Conservation (phyloP, 2,329 filamentous ascomycete species). For the Pleoardoris graminearum region DNA sequence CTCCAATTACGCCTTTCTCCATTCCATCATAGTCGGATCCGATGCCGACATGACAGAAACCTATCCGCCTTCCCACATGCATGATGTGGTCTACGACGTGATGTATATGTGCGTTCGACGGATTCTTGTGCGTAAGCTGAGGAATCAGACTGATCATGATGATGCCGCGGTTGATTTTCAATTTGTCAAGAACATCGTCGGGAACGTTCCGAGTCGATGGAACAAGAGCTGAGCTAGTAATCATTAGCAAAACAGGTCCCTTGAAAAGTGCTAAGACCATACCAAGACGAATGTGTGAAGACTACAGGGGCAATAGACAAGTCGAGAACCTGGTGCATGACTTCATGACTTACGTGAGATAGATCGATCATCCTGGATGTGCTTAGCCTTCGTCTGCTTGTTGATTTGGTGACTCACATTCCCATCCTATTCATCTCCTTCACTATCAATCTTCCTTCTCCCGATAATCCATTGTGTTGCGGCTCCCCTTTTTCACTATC, state of each 20-base stretch:
- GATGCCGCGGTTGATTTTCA: conserved; percentile 70
- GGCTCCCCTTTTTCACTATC: conserved; percentile 51
- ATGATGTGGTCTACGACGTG: conserved; percentile 79
- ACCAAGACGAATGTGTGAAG: conserved; percentile 55
- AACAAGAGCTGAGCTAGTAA: conserved; percentile 59
- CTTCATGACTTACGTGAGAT: conserved; percentile 75
- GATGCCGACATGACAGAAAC: conserved; percentile 82
- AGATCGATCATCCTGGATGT: conserved; percentile 68
- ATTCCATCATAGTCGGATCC: conserved; percentile 78
- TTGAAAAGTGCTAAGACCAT: no score
- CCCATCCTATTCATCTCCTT: conserved; percentile 90
- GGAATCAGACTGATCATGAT: conserved; percentile 90
- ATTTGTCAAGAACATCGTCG: conserved; percentile 74
- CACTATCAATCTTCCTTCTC: conserved; percentile 56
- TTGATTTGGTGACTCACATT: conserved; percentile 57
- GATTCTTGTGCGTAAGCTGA: conserved; percentile 60
- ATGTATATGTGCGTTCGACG: conserved; percentile 53
- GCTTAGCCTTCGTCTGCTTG: neutral
- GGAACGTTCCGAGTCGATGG: conserved; percentile 85
- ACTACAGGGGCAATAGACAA: conserved; percentile 5
- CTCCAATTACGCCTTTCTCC: neutral
- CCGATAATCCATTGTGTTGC: neutral
- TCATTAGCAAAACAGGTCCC: neutral
- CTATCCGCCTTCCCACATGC: conserved; percentile 78
- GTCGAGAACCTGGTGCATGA: conserved; percentile 48